phyloP scores from a whole-genome alignment of 768 basidiomycete genomes.

The Clavulina sp. region DNA sequence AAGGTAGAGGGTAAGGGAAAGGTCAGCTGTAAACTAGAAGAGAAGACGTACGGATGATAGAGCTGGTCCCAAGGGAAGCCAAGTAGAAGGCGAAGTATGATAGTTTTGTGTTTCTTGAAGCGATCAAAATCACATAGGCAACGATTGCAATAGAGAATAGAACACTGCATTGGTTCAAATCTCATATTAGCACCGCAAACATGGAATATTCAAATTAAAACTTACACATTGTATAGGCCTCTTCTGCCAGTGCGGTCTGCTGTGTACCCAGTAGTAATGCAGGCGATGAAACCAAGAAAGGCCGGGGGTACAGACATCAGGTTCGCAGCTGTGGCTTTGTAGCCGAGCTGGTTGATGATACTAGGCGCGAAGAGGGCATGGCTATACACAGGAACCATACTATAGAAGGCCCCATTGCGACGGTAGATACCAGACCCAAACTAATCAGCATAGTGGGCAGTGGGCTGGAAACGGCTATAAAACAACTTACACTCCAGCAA shows the following conservation, averaged over 20 bases:
- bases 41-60: conserved; percentile 39
- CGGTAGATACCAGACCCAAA: no score
- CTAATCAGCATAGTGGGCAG: no score
- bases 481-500: no score
- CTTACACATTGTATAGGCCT: conserved; percentile 20
- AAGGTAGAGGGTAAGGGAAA: no score
- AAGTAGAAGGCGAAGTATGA: conserved; percentile 38
- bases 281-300: conserved; percentile 37
- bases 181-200: no score
- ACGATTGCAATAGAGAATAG: conserved; percentile 24
- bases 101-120: neutral
- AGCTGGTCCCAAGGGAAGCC: conserved; percentile 62
- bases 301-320: conserved; percentile 39
- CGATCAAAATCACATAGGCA: neutral
- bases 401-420: no score
- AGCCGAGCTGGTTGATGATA: conserved; percentile 32
- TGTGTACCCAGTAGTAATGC: conserved; percentile 23
- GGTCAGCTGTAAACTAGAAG: neutral
- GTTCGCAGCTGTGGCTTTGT: conserved; percentile 32
- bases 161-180: no score
- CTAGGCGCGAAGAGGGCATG: conserved; percentile 15
- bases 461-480: no score
- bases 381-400: conserved; percentile 9
- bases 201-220: no score
- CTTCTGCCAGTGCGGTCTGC: conserved; percentile 24